Evolutionary conservation across 1,284 basidiomycete species (phyloP), one percentile per base, ranked within the genome.

Genomic region (Ganoderma meredithae): DNA sequence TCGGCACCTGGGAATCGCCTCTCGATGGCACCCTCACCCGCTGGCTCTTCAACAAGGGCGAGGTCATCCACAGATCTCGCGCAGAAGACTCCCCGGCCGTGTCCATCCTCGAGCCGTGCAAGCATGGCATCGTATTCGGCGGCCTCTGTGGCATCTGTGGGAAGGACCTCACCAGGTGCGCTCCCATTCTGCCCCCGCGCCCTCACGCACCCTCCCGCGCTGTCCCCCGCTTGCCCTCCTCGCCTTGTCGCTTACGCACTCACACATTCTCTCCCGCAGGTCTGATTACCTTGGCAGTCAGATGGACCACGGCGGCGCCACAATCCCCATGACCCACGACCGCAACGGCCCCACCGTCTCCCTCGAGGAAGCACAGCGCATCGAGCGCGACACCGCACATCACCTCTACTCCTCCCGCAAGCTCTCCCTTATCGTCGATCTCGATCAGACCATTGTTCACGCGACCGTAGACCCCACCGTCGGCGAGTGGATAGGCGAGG

Each of bases 401-500:
- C 89, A 91, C 69, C 89, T 99, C 36, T 86, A 96, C 73, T 85
- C 87, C 62, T 83, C 89, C 17, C 88, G 91, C 67, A 96, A 93
- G 77, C 89, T 99, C 27, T 95, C 95, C 13, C 90, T 99, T 70
- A 98, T 99, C 75, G 97, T 99, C 74, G 97, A 99, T 83, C 88
- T 99, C 52, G 97, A 99, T 82, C 97, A 99, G 80, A 99, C 97
- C 8, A 96, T 99, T 77, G 96, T 99, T 10, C 97, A 99, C 78
- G 97, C 98, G 12, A 99, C 97, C 0, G 97, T 99, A 43, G 97
- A 99, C 80, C 97, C 98, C 1, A 99, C 97, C 0, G 96, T 99
- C 0, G 96, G 96, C 33, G 97, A 99, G 78, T 99, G 97, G 97
- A 94, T 98, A 77, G 80, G 86, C 1, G 95, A 97, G 77, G 92